Base-by-base conservation (phyloP, 2,329 filamentous ascomycete genomes). In the Talaromyces sp. region DNA sequence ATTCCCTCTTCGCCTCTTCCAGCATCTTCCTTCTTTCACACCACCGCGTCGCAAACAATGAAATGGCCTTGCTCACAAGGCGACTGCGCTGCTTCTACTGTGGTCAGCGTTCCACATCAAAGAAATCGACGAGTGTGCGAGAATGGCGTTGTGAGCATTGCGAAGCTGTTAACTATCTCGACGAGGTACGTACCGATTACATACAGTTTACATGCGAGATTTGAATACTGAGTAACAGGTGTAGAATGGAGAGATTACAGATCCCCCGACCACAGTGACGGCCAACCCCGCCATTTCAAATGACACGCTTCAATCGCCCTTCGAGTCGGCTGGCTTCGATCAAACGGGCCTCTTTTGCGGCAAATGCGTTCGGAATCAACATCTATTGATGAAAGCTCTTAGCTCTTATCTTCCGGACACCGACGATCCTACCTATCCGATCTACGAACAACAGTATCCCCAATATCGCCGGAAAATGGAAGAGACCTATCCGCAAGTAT, bases 301-400 rank as follows among this genome's bases (percentile, higher is more conserved):
- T 72, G 73, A 78, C 70, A 70, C 74, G 68, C 68, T 80, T 84
- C 67, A 57, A 16, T 50, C 90, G 87, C 73, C 72, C 50, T 71
- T 75, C 65, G 68, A 75, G 66, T 70, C 74, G 45, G 62, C 68
- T 63, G 69, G 74, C 49, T 71, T 74, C 63, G 66, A 70, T 63
- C 74, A 79, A 57, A 75, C 78, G 27, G 76, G 77, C 45, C 77
- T 85, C 65, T 89, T 89, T 75, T 99, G 95, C 83, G 79, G 85
- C 57, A 90, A 85, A 63, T 99, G 95, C 73, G 80, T 93, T 60
- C 92, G 92, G 76, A 98, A 99, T 76, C 95, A 99, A 75, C 88
- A 91, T 64, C 83, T 97, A 7, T 87, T 93, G 69, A 90, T 88
- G 39, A 85, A 88, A 50, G 87, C 88, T 0, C 82, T 98, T 45